Percentiles rank a stretch among this genome's conserved stretches.
These are phyloP conservation scores for Trichoderma parareesei DNA, from an alignment of 495 filamentous ascomycete genomes.

Conservation along the genomic window DNA sequence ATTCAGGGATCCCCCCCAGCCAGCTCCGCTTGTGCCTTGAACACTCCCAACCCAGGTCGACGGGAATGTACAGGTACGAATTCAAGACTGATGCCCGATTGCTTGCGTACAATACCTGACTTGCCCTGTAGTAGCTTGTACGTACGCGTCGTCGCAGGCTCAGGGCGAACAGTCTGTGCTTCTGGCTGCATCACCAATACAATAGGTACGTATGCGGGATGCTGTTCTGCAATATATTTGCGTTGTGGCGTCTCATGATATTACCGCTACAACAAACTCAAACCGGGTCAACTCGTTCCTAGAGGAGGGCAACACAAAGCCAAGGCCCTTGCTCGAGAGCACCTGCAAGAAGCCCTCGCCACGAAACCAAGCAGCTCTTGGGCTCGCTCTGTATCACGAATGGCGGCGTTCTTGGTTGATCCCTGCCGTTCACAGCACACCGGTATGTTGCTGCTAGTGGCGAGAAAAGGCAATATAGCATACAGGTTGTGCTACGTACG, in stretches of 20 bases:
- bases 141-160: neutral
- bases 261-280: too few species aligned
- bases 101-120: neutral
- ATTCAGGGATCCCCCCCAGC: conserved; percentile 5
- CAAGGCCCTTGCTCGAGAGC: neutral
- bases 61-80: too few species aligned
- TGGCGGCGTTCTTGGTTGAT: neutral
- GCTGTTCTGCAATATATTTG: neutral
- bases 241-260: neutral
- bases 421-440: neutral
- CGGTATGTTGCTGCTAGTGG: neutral
- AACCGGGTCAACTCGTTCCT: too few species aligned
- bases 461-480: neutral
- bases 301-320: neutral
- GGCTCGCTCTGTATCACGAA: neutral
- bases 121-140: neutral
- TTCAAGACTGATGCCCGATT: neutral
- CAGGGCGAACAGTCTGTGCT: neutral
- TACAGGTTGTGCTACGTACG: neutral
- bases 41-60: neutral
- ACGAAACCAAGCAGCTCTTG: neutral
- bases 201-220: neutral
- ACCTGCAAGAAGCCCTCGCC: neutral
- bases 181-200: neutral
- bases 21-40: neutral